Base-by-base conservation (phyloP, 208 protist species). In the Leishmania aethiopica region DNA sequence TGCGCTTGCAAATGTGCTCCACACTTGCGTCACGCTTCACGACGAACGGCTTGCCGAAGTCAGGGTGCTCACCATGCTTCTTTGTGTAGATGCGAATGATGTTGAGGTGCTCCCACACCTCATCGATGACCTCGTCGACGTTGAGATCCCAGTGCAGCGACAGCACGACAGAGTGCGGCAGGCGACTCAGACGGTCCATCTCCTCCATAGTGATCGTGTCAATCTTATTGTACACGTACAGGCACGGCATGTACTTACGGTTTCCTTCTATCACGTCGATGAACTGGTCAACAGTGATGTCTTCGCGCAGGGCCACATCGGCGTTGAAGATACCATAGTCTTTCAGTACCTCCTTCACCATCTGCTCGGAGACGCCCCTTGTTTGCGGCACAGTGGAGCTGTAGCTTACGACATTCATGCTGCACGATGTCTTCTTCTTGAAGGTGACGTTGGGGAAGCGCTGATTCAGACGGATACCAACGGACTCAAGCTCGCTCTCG, bases 261-360 rank as follows among this genome's bases (percentile, higher is more conserved):
- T 99, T 99, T 4, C 98, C 99, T 83, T 99, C 97, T 74, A 99
- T 97, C 15, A 99, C 97, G 86, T 99, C 99, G 88, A 99, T 99
- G 73, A 99, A 97, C 81, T 99, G 92, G 85, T 99, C 99, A 32
- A 99, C 90, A 5, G 98, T 99, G 69, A 95, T 94, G 86, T 99
- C 99, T 67, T 99, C 96, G 53, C 97, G 92, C 11, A 99, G 82
- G n/a, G 97, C 75, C 13, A 99, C 95, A 37, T 99, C 98, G 2
- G 97, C 97, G 90, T 99, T 99, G 85, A 98, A 91, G 69, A 99
- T 99, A 42, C 98, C 95, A 87, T 99, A 99, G 79, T 99, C 97
- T 69, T 98, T 97, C 59, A 99, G 85, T 76, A 99, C 97, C 67
- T 98, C 94, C 83, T 98, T 98, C 55, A 94, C 95, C 83, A 99